Evolutionary conservation across 2,329 filamentous ascomycete species (phyloP).

Genomic region (Aureobasidium subglaciale): DNA sequence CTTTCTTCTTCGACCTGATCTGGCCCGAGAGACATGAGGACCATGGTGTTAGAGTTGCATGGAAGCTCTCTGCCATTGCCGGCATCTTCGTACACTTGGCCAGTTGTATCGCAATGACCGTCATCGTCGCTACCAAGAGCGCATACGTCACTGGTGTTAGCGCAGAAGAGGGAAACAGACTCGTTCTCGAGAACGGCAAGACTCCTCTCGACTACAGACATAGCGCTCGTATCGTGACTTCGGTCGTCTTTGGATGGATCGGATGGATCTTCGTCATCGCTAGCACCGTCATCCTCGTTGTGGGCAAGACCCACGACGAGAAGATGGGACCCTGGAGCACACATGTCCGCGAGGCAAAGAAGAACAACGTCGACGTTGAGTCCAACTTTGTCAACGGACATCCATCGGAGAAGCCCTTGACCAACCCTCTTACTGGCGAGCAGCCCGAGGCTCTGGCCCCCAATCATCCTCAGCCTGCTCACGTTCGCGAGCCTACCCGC

Average conservation of each 20-base stretch:
- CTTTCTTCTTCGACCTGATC: slow-evolving; percentile 57
- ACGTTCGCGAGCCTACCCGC: background rate
- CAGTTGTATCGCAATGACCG: slow-evolving; percentile 44
- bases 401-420: slow-evolving; percentile 5
- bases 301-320: slow-evolving; percentile 33
- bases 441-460: background rate
- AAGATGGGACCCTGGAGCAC: slow-evolving; percentile 32
- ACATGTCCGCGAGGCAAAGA: slow-evolving; percentile 25
- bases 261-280: slow-evolving; percentile 33
- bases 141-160: slow-evolving; percentile 40
- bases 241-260: slow-evolving; percentile 47
- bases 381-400: slow-evolving; percentile 10
- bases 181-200: slow-evolving; percentile 26
- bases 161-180: slow-evolving; percentile 23
- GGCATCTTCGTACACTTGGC: slow-evolving; percentile 42
- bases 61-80: slow-evolving; percentile 46
- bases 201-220: slow-evolving; percentile 40
- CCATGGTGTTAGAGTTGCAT: slow-evolving; percentile 43
- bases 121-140: slow-evolving; percentile 43
- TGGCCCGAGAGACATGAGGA: slow-evolving; percentile 51
- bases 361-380: slow-evolving; percentile 7
- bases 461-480: slow-evolving; percentile 1
- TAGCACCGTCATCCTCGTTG: slow-evolving; percentile 35
- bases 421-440: slow-evolving; percentile 10
- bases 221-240: slow-evolving; percentile 45